These are phyloP conservation scores for Gomphus bonarii DNA, from an alignment of 1,284 basidiomycete species.

Conservation along the genomic window DNA sequence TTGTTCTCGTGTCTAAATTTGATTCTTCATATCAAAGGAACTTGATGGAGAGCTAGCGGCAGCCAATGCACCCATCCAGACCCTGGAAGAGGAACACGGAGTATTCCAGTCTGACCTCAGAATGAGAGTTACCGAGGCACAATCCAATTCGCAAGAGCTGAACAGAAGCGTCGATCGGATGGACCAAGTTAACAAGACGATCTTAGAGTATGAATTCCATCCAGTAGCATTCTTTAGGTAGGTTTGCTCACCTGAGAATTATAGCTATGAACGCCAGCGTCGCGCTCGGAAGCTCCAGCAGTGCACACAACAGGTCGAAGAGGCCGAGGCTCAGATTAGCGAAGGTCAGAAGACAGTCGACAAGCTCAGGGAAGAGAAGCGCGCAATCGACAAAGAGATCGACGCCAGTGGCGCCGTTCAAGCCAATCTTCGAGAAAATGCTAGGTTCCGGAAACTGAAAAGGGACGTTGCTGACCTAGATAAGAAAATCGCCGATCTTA, in stretches of 20 bases:
- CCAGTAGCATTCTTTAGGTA: neutral
- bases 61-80: constrained; percentile 57
- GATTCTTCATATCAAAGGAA: constrained; percentile 33
- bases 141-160: constrained; percentile 49
- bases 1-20: constrained; percentile 11
- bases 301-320: constrained; percentile 48
- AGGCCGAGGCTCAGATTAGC: constrained; percentile 49
- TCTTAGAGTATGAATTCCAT: constrained; percentile 43
- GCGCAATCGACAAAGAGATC: constrained; percentile 59
- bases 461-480: constrained; percentile 61
- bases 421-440: constrained; percentile 78
- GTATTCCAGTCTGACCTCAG: constrained; percentile 43
- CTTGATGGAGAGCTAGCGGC: constrained; percentile 54
- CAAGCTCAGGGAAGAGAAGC: constrained; percentile 39
- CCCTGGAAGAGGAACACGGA: constrained; percentile 51
- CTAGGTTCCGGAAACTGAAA: constrained; percentile 65
- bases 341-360: constrained; percentile 48
- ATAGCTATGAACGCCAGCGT: constrained; percentile 67
- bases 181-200: constrained; percentile 44
- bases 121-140: constrained; percentile 39
- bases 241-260: constrained; percentile 4
- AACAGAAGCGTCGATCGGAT: constrained; percentile 59
- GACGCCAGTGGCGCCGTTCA: constrained; percentile 59
- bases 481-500: constrained; percentile 61
- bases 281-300: constrained; percentile 54